Base-by-base conservation (phyloP, 495 filamentous ascomycete species). In the Penicillium canescens region DNA sequence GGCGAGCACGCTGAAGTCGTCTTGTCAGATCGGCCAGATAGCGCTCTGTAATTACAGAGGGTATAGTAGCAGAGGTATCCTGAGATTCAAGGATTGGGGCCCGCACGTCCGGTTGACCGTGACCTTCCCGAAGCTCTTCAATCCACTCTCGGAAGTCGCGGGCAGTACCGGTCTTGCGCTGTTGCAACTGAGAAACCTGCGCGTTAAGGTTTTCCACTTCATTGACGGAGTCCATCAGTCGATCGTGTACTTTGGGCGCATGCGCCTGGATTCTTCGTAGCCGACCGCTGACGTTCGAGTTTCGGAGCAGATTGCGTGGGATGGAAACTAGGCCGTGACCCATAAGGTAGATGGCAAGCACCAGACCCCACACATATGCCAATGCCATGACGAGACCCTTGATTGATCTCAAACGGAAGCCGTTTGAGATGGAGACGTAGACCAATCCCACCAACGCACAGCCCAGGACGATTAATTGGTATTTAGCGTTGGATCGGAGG, bases 291-390 rank as follows among this genome's bases (percentile, higher is more conserved):
- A 88, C 79, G 59, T 85, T 88, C 12, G 91, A 85, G 61, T 88
- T 88, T 41, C 85, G 82, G 64, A 92, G 86, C 1, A 98, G 70
- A 14, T 81, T 80, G 59, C 93, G 81, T 6, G 94, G 94, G 42
- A 98, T 88, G 11, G 94, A 87, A 38, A 98, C 94, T 35, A 98
- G 76, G 9, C 94, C 94, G 60, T 98, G 92, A 6, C 94, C 94
- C 94, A 98, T 97, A 18, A 98, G 79, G 63, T 93, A 96, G 51
- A 98, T 96, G 13, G 91, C 94, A 50, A 97, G 76, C 3, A 91
- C 74, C 59, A 98, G 77, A 55, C 91, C 91, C 88, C 92, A 98
- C 57, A 90, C 87, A 70, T 98, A 97, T 31, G 91, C 92, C 48
- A 97, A 75, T 20, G 94, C 94, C 86, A 98, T 94, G 56, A 94